Conservation (phyloP, 805 yeast genomes). For the Barnettozyma pratensis region DNA sequence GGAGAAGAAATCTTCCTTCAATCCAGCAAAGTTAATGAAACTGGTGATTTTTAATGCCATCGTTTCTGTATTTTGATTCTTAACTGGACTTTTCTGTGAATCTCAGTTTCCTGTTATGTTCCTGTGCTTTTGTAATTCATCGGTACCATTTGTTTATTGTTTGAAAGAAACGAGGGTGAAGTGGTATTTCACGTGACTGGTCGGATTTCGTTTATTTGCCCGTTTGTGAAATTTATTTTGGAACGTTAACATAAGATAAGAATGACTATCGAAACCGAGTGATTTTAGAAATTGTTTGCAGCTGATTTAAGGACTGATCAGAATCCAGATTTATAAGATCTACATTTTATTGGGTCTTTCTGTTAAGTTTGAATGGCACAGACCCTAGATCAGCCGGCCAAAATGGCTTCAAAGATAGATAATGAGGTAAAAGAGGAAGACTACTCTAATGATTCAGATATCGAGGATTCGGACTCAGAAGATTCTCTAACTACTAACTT, state of each 20-base stretch:
- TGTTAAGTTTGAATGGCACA: not conserved
- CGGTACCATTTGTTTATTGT: too few relatives aligned
- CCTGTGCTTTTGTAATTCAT: too few relatives aligned
- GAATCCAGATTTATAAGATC: not conserved
- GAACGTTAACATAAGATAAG: too few relatives aligned
- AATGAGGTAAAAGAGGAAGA: not conserved
- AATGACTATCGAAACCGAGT: too few relatives aligned
- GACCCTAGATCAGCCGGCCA: not conserved
- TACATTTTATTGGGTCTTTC: not conserved
- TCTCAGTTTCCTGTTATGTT: too few relatives aligned
- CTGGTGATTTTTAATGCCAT: slow-evolving; percentile 42
- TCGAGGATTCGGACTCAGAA: slow-evolving; percentile 18
- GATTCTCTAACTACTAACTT: slow-evolving; percentile 40
- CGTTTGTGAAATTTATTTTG: too few relatives aligned
- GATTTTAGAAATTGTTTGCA: too few relatives aligned
- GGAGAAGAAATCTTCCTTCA: slow-evolving; percentile 53
- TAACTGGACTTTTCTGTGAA: too few relatives aligned
- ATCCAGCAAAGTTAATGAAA: slow-evolving; percentile 43
- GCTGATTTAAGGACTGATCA: too few relatives aligned
- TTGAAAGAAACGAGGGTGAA: too few relatives aligned
- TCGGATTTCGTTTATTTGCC: too few relatives aligned
- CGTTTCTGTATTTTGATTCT: not conserved
- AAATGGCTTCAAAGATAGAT: not conserved
- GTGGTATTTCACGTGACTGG: too few relatives aligned
- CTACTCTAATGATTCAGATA: slow-evolving; percentile 8